Percentiles rank a stretch among this genome's conserved stretches.
These are phyloP conservation scores for Acacia acuminata DNA, from an alignment of 306 rosid genomes.

Conservation along the genomic window DNA sequence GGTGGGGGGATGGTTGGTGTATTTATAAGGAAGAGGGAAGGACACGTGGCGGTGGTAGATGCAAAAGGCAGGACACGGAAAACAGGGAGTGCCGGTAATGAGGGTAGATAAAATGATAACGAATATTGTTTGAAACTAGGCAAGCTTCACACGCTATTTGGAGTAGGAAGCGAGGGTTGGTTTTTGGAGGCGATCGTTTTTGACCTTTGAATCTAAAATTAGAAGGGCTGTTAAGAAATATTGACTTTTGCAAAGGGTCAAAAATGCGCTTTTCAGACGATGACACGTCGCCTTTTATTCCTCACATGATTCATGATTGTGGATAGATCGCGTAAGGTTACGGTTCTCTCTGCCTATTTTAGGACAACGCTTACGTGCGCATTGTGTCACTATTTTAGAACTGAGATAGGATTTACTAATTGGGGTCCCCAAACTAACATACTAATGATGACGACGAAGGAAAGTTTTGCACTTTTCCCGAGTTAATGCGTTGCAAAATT, in stretches of 20 bases:
- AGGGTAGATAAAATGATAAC: not conserved
- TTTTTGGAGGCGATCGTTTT: not conserved
- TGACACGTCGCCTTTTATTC: not conserved
- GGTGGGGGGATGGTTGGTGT: not conserved
- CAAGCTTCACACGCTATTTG: not conserved
- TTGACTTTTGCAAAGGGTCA: not conserved
- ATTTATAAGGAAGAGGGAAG: slow-evolving; percentile 11
- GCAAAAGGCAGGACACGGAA: slow-evolving; percentile 1
- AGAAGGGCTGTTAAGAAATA: not conserved
- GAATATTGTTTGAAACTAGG: not conserved
- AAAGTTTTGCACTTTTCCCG: not conserved
- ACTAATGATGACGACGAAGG: not conserved
- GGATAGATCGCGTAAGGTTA: not conserved
- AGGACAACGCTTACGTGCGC: not conserved
- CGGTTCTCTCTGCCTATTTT: not conserved
- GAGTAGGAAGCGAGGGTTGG: not conserved
- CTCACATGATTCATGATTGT: not conserved
- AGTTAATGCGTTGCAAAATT: not conserved
- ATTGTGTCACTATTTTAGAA: not conserved
- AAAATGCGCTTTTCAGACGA: not conserved
- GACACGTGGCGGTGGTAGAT: slow-evolving; percentile 39
- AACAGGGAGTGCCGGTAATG: slow-evolving; percentile 43
- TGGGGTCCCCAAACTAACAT: too few species aligned
- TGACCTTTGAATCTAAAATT: not conserved
- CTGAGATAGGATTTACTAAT: too few species aligned